phyloP scores from a whole-genome alignment of 78 protist species.

The Dictyostelium capitatum region DNA sequence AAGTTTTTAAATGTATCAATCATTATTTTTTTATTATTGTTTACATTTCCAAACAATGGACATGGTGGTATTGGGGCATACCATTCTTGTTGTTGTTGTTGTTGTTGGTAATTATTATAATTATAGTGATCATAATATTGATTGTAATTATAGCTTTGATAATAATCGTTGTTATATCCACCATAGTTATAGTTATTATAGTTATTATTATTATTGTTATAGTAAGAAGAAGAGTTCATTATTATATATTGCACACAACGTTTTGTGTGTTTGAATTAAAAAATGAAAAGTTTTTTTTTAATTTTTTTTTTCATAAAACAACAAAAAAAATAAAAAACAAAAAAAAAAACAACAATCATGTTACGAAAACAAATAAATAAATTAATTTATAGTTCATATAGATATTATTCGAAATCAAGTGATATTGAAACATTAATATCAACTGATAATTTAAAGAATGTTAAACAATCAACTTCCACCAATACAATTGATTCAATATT shows the following conservation, averaged over 20 bases:
- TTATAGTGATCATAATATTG: background rate
- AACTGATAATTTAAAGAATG: slow-evolving; percentile 4
- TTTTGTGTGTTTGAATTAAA: too few relatives aligned
- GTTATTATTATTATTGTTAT: background rate
- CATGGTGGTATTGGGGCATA: background rate
- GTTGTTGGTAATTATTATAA: background rate
- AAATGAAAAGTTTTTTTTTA: too few relatives aligned
- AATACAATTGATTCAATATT: background rate
- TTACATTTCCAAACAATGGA: background rate
- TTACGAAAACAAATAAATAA: too few relatives aligned
- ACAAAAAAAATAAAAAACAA: too few relatives aligned
- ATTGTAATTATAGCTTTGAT: background rate
- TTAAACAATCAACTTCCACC: background rate
- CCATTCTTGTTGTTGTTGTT: background rate
- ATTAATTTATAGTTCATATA: background rate
- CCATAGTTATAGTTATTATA: background rate
- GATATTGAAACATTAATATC: background rate
- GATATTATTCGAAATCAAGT: background rate
- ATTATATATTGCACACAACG: too few relatives aligned
- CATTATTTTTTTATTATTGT: background rate
- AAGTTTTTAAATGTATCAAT: background rate
- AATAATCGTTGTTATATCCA: background rate
- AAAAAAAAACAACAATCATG: too few relatives aligned
- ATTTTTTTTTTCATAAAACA: too few relatives aligned
- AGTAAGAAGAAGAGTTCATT: background rate